Conservation (phyloP, 2,329 filamentous ascomycete genomes). For the Fusarium longipes region DNA sequence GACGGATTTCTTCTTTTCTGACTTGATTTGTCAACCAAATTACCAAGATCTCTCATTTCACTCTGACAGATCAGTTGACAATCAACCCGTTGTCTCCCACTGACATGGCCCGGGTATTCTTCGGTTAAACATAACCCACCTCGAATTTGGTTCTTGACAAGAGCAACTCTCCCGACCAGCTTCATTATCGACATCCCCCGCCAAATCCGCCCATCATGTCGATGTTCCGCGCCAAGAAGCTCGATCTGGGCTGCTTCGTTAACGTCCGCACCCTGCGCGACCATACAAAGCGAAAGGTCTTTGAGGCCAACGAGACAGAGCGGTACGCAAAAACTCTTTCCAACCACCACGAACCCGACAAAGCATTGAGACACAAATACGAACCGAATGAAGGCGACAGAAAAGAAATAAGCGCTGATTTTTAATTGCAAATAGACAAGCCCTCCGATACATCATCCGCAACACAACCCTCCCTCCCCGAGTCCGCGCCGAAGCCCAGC, state of each 20-base stretch:
- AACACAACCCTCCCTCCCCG: conserved; percentile 88
- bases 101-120: not conserved
- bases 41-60: too few species aligned
- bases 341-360: not conserved
- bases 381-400: not conserved
- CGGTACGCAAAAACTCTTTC: conserved; percentile 67
- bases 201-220: conserved; percentile 68
- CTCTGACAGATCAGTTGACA: too few species aligned
- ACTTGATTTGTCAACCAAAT: not conserved
- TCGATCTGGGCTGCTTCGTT: conserved; percentile 88
- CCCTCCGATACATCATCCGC: conserved; percentile 89
- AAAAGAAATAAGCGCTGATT: not conserved
- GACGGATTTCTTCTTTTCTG: too few species aligned
- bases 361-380: not conserved
- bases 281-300: conserved; percentile 96
- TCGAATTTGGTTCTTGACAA: conserved; percentile 21
- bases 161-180: conserved; percentile 21
- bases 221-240: conserved; percentile 89
- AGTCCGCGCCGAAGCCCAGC: conserved; percentile 88
- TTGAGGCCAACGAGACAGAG: conserved; percentile 86
- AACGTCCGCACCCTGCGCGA: conserved; percentile 91
- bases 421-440: conserved; percentile 72
- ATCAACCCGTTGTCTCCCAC: too few species aligned
- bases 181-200: conserved; percentile 27
- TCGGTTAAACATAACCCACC: conserved; percentile 25